Evolutionary conservation across 164 flowering plant species (phyloP), one percentile per base, ranked within the genome.

Genomic region (Hamamelis virginiana): DNA sequence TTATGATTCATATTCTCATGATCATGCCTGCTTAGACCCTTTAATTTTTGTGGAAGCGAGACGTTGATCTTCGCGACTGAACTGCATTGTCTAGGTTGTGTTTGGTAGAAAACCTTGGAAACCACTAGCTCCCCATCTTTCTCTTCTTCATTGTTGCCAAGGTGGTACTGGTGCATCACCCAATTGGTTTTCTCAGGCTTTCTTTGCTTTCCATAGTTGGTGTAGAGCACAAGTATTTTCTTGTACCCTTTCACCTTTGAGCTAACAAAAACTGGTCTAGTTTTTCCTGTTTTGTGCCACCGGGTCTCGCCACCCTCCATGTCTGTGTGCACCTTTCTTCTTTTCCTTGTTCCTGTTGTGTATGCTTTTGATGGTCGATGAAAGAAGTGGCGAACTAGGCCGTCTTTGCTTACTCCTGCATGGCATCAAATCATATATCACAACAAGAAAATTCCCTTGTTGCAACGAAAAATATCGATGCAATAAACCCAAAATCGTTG

Each of bases 241-340:
- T 94, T 94, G 85, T 81, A 88, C 5, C 98, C 98, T 62, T 84
- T 89, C 25, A 81, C 70, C 48, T 33, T 65, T 9, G 92, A 90
- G 23, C 61, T 67, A 4, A 64, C 71, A 4, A 79, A 57, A 16
- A 94, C 87, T 8, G 98, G 89, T 65, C 97, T 79, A 0, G 98
- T 94, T 68, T 92, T 92, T 65, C 98, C 98, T 16, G 98, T 94
- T 74, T 94, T 94, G 72, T 94, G 98, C 98, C 98, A 94, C 43
- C 98, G 69, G 1, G 98, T 94, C 65, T 94, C 98, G 38, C 88
- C 88, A 3, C 94, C 97, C 22, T 89, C 94, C 8, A 69, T 86
- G 12, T 88, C 94, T 0, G 90, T 87, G 76, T 88, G 85, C 47
- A 94, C 97, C 65, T 89, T 94, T 26, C 98, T 77, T 8, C 97